Evolutionary conservation across 192 early-diverging fungal genomes (phyloP), one percentile per base, ranked within the genome.

Genomic region (Chytriomyces sp.): DNA sequence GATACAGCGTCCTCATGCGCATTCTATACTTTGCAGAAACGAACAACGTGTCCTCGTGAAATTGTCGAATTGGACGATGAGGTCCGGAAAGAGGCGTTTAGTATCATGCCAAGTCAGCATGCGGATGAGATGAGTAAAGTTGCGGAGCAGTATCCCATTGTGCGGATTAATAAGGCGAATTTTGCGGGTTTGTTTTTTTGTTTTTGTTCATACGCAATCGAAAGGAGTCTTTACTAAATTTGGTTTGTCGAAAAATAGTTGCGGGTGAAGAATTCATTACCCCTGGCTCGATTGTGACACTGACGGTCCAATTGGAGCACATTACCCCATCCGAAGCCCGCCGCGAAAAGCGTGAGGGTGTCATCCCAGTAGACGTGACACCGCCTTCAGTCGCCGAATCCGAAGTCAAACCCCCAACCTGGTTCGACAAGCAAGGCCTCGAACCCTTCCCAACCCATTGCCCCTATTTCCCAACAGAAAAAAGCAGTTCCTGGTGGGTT

Each of bases 401-500:
- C 10, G 81, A 79, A 50, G 77, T 74, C 47, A 69, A 81, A 67
- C 67, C 79, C 50, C 65, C 79, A 23, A 35, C 50, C 67, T 81
- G 78, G 81, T 77, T 67, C 64, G 71, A n/a, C 60, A 79, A 62
- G 75, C 77, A 47, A 70, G 73, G 53, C n/a, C 26, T 26, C 7
- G 68, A 50, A 18, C 82, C 81, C 8, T 35, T 73, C 50, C 77
- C 60, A 20, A 89, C 86, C 3, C 92, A 93, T 74, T 85, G 89
- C 7, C 93, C 93, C 7, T 89, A 89, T 64, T 94, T 87, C 80
- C 88, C 92, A 50, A 80, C 74, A 20, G 87, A 86, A 1, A 93
- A 94, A 85, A 91, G 89, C 66, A 90, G 94, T 50, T 89, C 71
- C 35, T 99, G 95, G 94, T 97, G 93, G 93, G 86, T 98, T 45